phyloP scores from a whole-genome alignment of 257 asterid species.

The Solanum gracilifrons region DNA sequence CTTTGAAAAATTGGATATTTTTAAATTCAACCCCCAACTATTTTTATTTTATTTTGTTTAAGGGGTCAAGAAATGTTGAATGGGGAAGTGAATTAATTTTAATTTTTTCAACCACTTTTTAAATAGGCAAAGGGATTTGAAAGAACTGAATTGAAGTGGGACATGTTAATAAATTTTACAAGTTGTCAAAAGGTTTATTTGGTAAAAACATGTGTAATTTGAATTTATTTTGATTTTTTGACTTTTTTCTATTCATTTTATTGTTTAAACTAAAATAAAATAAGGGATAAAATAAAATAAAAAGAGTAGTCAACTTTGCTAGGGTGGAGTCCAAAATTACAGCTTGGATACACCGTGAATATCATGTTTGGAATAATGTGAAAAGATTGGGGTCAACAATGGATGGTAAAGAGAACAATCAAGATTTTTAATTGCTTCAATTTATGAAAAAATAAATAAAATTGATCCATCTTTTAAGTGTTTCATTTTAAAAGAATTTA shows the following conservation, averaged over 20 bases:
- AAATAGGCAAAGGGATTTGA: background rate
- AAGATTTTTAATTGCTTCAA: background rate
- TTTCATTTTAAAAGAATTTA: too few relatives aligned
- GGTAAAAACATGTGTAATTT: constrained; percentile 3
- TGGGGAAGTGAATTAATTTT: constrained; percentile 1
- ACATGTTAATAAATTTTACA: constrained; percentile 5
- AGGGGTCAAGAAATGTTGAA: background rate
- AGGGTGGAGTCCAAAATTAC: constrained; percentile 3
- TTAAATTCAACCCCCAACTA: constrained; percentile 1
- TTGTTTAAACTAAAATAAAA: background rate
- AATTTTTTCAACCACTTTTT: background rate
- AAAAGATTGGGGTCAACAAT: background rate
- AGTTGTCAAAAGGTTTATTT: constrained; percentile 8
- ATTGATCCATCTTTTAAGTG: background rate
- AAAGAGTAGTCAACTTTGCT: constrained; percentile 2
- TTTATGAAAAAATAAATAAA: background rate
- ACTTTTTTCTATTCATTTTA: constrained; percentile 2
- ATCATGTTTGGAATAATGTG: background rate
- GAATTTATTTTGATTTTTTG: background rate
- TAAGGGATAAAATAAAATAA: background rate
- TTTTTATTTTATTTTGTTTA: background rate
- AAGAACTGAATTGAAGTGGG: constrained; percentile 4
- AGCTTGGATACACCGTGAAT: background rate
- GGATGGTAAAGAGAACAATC: background rate
- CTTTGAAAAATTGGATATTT: background rate